phyloP scores from a whole-genome alignment of 2,329 filamentous ascomycete genomes.

The Penicillium occitanis region DNA sequence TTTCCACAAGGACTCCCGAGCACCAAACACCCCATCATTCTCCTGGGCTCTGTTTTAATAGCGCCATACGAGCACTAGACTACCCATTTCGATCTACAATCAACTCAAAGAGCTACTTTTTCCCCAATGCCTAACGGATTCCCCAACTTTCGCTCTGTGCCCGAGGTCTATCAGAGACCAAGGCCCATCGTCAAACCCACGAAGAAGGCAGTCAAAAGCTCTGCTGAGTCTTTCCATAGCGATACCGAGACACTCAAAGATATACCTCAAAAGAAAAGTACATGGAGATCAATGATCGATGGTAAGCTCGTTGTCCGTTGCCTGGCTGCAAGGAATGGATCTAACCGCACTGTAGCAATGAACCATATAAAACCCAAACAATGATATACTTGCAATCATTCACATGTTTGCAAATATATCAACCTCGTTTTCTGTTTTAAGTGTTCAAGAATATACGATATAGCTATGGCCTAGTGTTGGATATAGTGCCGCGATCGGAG shows the following conservation, averaged over 20 bases:
- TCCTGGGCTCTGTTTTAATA: background rate
- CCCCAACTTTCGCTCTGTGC: conserved; percentile 14
- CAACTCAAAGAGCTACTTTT: no score
- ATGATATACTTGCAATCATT: background rate
- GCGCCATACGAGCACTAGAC: background rate
- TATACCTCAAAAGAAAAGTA: conserved; percentile 1
- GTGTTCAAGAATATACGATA: background rate
- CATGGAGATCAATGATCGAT: conserved; percentile 5
- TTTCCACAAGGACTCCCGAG: background rate
- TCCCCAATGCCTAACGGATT: conserved; percentile 15
- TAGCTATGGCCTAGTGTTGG: background rate
- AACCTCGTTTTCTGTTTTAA: background rate
- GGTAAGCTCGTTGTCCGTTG: background rate
- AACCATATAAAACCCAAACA: conserved; percentile 13
- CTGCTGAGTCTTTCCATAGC: conserved; percentile 13
- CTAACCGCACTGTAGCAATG: conserved; percentile 10
- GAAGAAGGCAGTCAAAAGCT: conserved; percentile 9
- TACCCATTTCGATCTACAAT: background rate
- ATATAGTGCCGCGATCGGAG: background rate
- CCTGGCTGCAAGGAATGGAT: background rate
- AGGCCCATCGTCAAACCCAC: background rate
- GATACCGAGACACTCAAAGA: conserved; percentile 14
- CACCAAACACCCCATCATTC: background rate
- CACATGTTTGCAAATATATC: background rate
- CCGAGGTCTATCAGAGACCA: conserved; percentile 15